Conservation (phyloP, 108 stramenopile species). For the Pseudonitzschia delicatissima region DNA sequence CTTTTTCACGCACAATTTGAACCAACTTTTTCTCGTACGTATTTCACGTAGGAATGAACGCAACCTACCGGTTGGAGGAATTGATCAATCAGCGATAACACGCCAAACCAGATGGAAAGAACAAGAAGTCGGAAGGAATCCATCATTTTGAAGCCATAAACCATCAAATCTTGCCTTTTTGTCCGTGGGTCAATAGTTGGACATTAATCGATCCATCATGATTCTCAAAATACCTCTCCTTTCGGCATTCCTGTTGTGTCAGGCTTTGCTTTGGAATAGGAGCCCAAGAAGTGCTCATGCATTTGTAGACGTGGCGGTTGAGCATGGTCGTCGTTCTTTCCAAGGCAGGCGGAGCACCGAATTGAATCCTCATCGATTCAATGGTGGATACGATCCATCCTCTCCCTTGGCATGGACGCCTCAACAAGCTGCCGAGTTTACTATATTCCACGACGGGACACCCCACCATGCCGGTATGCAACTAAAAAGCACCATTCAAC, state of each 20-base stretch:
- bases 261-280: neutral
- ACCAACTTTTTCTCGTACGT: too few species aligned
- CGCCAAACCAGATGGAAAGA: too few species aligned
- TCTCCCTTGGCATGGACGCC: conserved; percentile 23
- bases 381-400: conserved; percentile 26
- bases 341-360: neutral
- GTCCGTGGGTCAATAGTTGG: too few species aligned
- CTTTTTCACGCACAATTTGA: too few species aligned
- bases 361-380: conserved; percentile 19
- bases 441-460: conserved; percentile 14
- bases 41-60: too few species aligned
- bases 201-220: too few species aligned
- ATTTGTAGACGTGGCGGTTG: neutral
- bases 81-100: too few species aligned
- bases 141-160: too few species aligned
- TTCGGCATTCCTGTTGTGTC: neutral
- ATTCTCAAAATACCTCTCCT: neutral
- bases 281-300: neutral
- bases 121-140: too few species aligned
- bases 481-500: conserved; percentile 15
- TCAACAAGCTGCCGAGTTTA: conserved; percentile 30
- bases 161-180: too few species aligned
- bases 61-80: too few species aligned
- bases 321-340: neutral
- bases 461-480: conserved; percentile 20